phyloP scores from a whole-genome alignment of 169 alveolate genomes.

The Plasmodium blacklocki region DNA sequence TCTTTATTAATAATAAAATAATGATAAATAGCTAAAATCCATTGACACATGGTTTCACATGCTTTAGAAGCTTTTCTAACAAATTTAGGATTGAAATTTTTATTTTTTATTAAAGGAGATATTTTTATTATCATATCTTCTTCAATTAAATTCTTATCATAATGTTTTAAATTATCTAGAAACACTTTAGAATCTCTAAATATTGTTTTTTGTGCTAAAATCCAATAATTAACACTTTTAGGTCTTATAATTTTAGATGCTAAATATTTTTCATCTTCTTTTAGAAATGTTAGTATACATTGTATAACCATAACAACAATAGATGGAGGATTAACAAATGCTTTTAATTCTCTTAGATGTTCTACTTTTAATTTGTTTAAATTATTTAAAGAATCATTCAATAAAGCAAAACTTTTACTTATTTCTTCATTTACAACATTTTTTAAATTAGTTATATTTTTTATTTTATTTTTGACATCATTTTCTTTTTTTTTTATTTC shows the following conservation, averaged over 20 bases:
- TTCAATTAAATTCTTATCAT: conserved; percentile 63
- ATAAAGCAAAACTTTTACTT: conserved; percentile 54
- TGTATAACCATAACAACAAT: conserved; percentile 74
- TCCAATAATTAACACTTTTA: conserved; percentile 61
- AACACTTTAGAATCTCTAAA: conserved; percentile 70
- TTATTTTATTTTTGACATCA: conserved; percentile 64
- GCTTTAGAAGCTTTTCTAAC: conserved; percentile 75
- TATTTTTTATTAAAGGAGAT: conserved; percentile 57
- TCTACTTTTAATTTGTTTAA: conserved; percentile 71
- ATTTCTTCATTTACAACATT: conserved; percentile 72
- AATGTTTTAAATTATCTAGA: conserved; percentile 55
- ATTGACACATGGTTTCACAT: conserved; percentile 75
- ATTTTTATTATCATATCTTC: conserved; percentile 71
- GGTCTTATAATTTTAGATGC: conserved; percentile 52
- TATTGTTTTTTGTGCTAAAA: conserved; percentile 70
- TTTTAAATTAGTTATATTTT: conserved; percentile 54
- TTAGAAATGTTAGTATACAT: conserved; percentile 65
- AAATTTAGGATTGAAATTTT: conserved; percentile 72
- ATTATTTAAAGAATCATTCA: conserved; percentile 63
- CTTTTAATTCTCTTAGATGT: conserved; percentile 75
- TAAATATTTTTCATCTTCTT: conserved; percentile 72
- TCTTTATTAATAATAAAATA: conserved; percentile 68
- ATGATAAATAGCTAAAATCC: conserved; percentile 74
- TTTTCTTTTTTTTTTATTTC: conserved; percentile 72
- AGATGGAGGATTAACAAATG: conserved; percentile 62